A percentile compares a stretch with the other conserved stretches of the same genome.
phyloP scores from a whole-genome alignment of 805 yeast species.

The Hanseniaspora lindneri region DNA sequence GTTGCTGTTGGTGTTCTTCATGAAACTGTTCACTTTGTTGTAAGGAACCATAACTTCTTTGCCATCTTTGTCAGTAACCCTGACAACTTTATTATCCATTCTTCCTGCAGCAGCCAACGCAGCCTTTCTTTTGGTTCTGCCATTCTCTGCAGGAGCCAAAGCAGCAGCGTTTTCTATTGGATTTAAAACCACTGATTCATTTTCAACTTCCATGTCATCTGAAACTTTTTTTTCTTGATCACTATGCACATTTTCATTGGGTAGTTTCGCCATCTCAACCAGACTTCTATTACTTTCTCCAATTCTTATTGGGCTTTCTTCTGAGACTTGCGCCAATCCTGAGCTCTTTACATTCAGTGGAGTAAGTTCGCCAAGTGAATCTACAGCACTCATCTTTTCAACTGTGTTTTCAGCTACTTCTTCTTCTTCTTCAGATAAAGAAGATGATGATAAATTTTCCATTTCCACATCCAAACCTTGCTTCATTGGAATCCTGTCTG shows the following conservation, averaged over 20 bases:
- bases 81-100: slow-evolving; percentile 22
- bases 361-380: slow-evolving; percentile 23
- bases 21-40: slow-evolving; percentile 16
- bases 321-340: slow-evolving; percentile 22
- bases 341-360: slow-evolving; percentile 28
- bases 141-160: not conserved
- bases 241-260: slow-evolving; percentile 23
- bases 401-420: not conserved
- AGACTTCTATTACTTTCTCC: slow-evolving; percentile 15
- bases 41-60: slow-evolving; percentile 6
- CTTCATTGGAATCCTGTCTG: slow-evolving; percentile 30
- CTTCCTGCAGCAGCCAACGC: slow-evolving; percentile 18
- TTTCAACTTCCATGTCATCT: slow-evolving; percentile 18
- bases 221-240: slow-evolving; percentile 22
- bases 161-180: slow-evolving; percentile 18
- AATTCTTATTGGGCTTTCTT: slow-evolving; percentile 19
- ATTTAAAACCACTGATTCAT: slow-evolving; percentile 13
- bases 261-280: slow-evolving; percentile 26
- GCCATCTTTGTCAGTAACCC: slow-evolving; percentile 19
- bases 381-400: not conserved
- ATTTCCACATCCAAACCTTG: slow-evolving; percentile 20
- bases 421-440: slow-evolving; percentile 16
- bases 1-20: slow-evolving; percentile 10
- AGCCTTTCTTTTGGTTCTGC: slow-evolving; percentile 14
- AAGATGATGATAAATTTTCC: slow-evolving; percentile 17